Evolutionary conservation across 345 rosid species (phyloP), one percentile per base, ranked within the genome.

Genomic region (Microcos paniculata): DNA sequence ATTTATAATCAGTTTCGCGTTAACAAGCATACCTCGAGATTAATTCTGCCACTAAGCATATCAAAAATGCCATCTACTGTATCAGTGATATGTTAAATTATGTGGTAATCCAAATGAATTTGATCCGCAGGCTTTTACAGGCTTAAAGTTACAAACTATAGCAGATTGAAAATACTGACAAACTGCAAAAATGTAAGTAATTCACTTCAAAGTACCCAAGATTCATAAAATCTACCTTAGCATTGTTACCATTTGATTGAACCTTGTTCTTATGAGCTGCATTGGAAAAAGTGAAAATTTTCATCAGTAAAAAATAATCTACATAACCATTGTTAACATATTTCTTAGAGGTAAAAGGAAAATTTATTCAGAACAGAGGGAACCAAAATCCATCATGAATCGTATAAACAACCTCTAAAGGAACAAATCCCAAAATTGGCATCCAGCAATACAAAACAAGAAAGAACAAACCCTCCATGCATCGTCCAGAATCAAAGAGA

Each of bases 251-350:
- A 75, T 72, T 76, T 71, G 81, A 74, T 33, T 24, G 67, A 65
- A 71, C 71, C 75, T 35, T 71, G 77, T 76, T 67, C 16, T 64
- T 58, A 2, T 28, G 75, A 18, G 75, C 85, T 78, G 85, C 76
- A 78, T 73, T 16, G 30, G 56, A 52, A 66, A n/a, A n/a, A n/a
- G n/a, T n/a, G n/a, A 62, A 70, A 62, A 45, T 12, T 45, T 26
- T 30, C 48, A 59, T 57, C 28, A 49, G 56, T 21, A 31, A 64
- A 55, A 75, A 21, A 64, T 2, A 52, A 70, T 11, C 24, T 23
- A 21, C 71, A 45, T 15, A 24, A 46, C 28, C 15, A 14, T 15
- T 14, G 45, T 24, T 64, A 18, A 21, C n/a, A n/a, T n/a, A n/a
- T n/a, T n/a, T n/a, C n/a, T n/a, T n/a, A n/a, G n/a, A n/a, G n/a